Evolutionary conservation across 108 stramenopile species (phyloP).

Genomic region (Discostella pseudostelligera): DNA sequence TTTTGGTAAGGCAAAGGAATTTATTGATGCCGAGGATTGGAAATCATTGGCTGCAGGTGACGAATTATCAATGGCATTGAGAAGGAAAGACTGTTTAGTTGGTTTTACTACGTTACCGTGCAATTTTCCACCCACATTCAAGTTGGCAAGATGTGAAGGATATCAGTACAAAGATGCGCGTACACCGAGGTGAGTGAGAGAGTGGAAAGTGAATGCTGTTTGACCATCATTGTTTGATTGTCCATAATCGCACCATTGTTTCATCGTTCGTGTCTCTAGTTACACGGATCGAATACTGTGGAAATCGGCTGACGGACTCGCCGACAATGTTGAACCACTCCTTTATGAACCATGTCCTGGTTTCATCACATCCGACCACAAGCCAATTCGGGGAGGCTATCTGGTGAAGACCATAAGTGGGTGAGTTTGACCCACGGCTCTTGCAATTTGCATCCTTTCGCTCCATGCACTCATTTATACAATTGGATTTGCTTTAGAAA

Average conservation of each 20-base stretch:
- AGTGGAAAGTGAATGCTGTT: neutral
- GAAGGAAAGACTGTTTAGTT: slow-evolving; percentile 46
- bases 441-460: slow-evolving; percentile 4
- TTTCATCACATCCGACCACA: slow-evolving; percentile 82
- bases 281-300: slow-evolving; percentile 77
- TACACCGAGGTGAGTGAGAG: slow-evolving; percentile 50
- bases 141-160: slow-evolving; percentile 47
- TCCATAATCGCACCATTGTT: no score
- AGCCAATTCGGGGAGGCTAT: slow-evolving; percentile 77
- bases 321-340: slow-evolving; percentile 43
- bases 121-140: slow-evolving; percentile 64
- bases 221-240: neutral
- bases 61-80: slow-evolving; percentile 44
- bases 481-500: neutral
- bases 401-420: slow-evolving; percentile 48
- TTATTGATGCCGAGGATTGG: slow-evolving; percentile 44
- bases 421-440: neutral
- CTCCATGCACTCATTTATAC: neutral
- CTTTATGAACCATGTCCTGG: slow-evolving; percentile 61
- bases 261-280: slow-evolving; percentile 3
- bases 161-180: slow-evolving; percentile 62
- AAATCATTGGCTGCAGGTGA: slow-evolving; percentile 39
- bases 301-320: slow-evolving; percentile 59
- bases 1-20: slow-evolving; percentile 30
- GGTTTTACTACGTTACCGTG: slow-evolving; percentile 55